Evolutionary conservation across 140 eudicot species (phyloP).

Genomic region (Flaveria floridana): DNA sequence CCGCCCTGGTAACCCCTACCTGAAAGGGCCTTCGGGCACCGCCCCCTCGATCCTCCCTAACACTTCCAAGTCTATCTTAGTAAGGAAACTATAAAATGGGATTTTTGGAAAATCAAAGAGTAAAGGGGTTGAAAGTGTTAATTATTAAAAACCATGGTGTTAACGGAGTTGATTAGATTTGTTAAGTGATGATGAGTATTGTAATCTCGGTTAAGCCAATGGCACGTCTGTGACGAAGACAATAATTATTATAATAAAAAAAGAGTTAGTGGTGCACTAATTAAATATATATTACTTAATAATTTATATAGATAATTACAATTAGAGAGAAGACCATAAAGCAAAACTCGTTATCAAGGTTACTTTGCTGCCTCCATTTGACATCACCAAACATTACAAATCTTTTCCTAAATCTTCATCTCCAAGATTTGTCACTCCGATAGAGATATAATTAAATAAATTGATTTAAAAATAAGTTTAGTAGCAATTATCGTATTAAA

Average conservation of each 20-base stretch:
- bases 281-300: conserved; percentile 12
- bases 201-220: conserved; percentile 43
- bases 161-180: conserved; percentile 33
- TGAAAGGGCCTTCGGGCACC: no score
- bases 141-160: conserved; percentile 14
- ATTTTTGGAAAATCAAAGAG: not conserved
- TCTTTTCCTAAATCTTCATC: conserved; percentile 43
- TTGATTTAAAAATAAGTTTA: not conserved
- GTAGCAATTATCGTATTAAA: not conserved
- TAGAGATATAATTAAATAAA: not conserved
- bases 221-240: conserved; percentile 45
- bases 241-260: conserved; percentile 36
- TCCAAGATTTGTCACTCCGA: conserved; percentile 31
- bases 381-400: conserved; percentile 50
- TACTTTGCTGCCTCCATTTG: conserved; percentile 39
- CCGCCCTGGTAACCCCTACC: no score
- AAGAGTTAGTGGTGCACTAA: conserved; percentile 46
- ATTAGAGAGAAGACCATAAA: conserved; percentile 28
- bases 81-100: not conserved
- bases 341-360: conserved; percentile 41
- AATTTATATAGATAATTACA: conserved; percentile 18
- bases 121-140: conserved; percentile 30
- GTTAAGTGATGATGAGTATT: conserved; percentile 33
- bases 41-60: no score
- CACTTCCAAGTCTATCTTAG: not conserved